Evolutionary conservation across 2,329 filamentous ascomycete genomes (phyloP), one percentile per base, ranked within the genome.

Genomic region (Cytospora leucostoma): DNA sequence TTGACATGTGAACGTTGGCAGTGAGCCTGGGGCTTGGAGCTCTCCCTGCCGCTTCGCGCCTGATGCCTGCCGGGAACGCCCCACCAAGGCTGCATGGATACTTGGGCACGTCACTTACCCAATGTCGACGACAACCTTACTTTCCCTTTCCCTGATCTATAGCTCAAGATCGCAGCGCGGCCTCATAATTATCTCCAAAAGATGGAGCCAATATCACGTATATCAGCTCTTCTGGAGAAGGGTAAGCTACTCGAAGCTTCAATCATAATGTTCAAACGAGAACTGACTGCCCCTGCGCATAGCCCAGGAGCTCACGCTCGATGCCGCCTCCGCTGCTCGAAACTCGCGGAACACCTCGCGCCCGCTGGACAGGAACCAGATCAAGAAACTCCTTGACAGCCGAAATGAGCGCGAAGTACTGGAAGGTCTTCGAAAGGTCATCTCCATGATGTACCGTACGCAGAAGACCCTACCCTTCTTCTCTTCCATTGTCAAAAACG

Each of bases 401-500:
- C 88, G 95, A 68, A 91, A 90, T 80, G 95, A 99, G 70, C 86
- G 93, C 69, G 95, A 99, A 69, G 89, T 98, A 12, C 83, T 98
- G 35, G 95, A 99, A 71, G 95, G 95, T 54, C 78, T 99, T 76
- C 89, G 93, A 69, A 89, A 89, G 73, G 92, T 98, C 72, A 89
- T 96, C 69, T 88, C 92, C 73, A 94, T 98, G 90, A 96, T 97
- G 87, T 98, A 97, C 79, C 88, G 88, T 69, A 88, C 91, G 70
- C 91, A 96, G 74, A 89, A 92, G 69, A 97, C 93, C 63, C 83
- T 96, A 2, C 88, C 91, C 27, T 96, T 94, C 82, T 99, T 99
- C 82, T 96, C 94, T n/a, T 91, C 93, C 32, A 91, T 99, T 61
- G 92, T 99, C 75, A 99, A 99, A 80, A 99, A 98, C 71, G 92